Evolutionary conservation across 192 early-diverging fungal genomes (phyloP).

Genomic region (Coemansia sp.): DNA sequence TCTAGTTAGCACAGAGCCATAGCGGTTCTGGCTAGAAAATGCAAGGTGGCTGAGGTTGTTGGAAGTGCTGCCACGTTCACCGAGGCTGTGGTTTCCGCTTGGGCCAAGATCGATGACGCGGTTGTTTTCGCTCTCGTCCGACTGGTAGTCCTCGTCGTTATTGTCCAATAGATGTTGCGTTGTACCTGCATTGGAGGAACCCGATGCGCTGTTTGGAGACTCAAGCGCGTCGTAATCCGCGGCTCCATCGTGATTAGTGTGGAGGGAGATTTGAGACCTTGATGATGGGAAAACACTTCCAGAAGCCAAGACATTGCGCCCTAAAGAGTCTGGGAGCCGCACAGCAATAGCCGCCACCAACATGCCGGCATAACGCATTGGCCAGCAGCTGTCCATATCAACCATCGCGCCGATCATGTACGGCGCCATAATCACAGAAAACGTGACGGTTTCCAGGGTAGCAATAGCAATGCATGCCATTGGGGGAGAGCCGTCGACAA

Average conservation of each 20-base stretch:
- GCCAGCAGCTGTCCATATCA: conserved; percentile 35
- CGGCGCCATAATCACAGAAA: conserved; percentile 40
- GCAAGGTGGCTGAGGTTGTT: neutral
- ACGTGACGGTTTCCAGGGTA: conserved; percentile 32
- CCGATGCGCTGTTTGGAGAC: neutral
- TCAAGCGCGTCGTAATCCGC: neutral
- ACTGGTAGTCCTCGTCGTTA: neutral
- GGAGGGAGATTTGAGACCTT: conserved; percentile 52
- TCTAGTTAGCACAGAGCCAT: neutral
- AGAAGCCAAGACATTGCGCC: neutral
- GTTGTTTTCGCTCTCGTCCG: conserved; percentile 9
- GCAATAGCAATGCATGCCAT: conserved; percentile 37
- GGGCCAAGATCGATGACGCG: conserved; percentile 10
- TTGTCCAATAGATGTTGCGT: neutral
- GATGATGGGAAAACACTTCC: neutral
- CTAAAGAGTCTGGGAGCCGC: neutral
- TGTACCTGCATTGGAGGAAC: neutral
- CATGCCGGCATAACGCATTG: conserved; percentile 6
- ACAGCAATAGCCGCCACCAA: neutral
- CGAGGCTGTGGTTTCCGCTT: neutral
- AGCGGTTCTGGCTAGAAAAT: conserved; percentile 9
- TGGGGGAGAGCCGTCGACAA: conserved; percentile 43
- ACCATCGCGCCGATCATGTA: conserved; percentile 26
- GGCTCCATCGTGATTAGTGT: conserved; percentile 22
- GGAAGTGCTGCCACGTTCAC: neutral